These are phyloP conservation scores for Evernia prunastri DNA, from an alignment of 495 filamentous ascomycete genomes.

Conservation along the genomic window DNA sequence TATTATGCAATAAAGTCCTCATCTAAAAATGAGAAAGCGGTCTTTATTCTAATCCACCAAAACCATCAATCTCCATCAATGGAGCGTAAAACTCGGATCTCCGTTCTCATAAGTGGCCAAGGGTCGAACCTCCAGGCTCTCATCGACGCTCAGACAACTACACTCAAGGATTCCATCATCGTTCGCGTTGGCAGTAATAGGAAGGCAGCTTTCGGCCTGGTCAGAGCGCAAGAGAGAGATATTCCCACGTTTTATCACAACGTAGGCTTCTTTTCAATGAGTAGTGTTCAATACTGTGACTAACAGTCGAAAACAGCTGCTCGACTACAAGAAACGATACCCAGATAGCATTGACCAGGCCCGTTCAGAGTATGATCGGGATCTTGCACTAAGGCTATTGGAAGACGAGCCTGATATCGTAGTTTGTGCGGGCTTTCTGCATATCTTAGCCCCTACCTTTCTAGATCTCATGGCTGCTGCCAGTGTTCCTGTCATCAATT, in stretches of 20 bases:
- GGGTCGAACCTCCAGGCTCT: slow-evolving; percentile 89
- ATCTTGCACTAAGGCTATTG: neutral
- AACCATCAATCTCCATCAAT: neutral
- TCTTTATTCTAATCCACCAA: neutral
- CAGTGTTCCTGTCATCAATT: slow-evolving; percentile 69
- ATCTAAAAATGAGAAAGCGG: too few relatives aligned
- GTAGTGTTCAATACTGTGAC: neutral
- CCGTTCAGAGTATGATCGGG: slow-evolving; percentile 9
- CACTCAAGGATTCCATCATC: slow-evolving; percentile 57
- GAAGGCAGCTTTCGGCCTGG: slow-evolving; percentile 70
- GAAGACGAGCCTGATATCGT: slow-evolving; percentile 7
- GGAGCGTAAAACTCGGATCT: slow-evolving; percentile 37
- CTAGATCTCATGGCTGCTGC: slow-evolving; percentile 57
- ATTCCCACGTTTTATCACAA: slow-evolving; percentile 87
- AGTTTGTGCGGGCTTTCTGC: slow-evolving; percentile 8
- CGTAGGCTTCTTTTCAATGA: slow-evolving; percentile 34
- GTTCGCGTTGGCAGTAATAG: slow-evolving; percentile 78
- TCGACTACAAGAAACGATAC: slow-evolving; percentile 3
- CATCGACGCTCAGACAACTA: slow-evolving; percentile 59
- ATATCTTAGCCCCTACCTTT: slow-evolving; percentile 52
- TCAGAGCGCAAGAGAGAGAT: slow-evolving; percentile 57
- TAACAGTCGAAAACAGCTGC: neutral
- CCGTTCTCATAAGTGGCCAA: slow-evolving; percentile 68
- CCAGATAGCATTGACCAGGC: slow-evolving; percentile 9
- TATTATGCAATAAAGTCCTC: too few relatives aligned